These are phyloP conservation scores for Lepidium aucheri DNA, from an alignment of 345 rosid species.

Conservation along the genomic window DNA sequence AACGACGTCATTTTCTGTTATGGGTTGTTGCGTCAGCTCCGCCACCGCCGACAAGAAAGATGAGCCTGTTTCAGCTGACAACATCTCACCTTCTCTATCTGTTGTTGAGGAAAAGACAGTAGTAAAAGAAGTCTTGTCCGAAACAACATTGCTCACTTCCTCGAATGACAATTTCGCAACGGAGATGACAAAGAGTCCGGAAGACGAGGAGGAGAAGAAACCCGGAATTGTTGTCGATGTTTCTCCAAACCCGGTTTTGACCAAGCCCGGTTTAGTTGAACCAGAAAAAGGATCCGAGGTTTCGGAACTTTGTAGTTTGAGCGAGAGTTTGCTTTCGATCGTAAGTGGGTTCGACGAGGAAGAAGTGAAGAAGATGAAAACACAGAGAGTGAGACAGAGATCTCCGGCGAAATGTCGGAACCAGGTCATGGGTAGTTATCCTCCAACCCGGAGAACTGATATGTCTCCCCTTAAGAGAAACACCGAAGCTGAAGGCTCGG, in stretches of 20 bases:
- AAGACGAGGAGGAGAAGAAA: slow-evolving; percentile 17
- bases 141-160: slow-evolving; percentile 18
- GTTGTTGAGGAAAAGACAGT: slow-evolving; percentile 22
- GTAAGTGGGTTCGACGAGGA: slow-evolving; percentile 24
- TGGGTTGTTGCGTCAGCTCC: slow-evolving; percentile 31
- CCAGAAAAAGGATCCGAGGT: slow-evolving; percentile 20
- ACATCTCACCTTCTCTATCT: background rate
- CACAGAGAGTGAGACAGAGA: slow-evolving; percentile 14
- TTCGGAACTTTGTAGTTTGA: slow-evolving; percentile 18
- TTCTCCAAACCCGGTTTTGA: background rate
- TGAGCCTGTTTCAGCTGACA: background rate
- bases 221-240: background rate
- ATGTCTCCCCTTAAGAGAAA: slow-evolving; percentile 44
- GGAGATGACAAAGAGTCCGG: slow-evolving; percentile 5
- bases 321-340: slow-evolving; percentile 25
- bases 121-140: slow-evolving; percentile 31
- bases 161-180: background rate
- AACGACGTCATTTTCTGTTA: background rate
- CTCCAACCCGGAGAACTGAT: slow-evolving; percentile 41
- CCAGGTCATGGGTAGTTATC: slow-evolving; percentile 16
- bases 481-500: slow-evolving; percentile 18
- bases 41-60: slow-evolving; percentile 13
- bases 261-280: background rate
- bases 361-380: slow-evolving; percentile 19
- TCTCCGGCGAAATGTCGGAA: slow-evolving; percentile 26